Base-by-base conservation (phyloP, 139 green algal species). In the Tetratostichococcus sp. region DNA sequence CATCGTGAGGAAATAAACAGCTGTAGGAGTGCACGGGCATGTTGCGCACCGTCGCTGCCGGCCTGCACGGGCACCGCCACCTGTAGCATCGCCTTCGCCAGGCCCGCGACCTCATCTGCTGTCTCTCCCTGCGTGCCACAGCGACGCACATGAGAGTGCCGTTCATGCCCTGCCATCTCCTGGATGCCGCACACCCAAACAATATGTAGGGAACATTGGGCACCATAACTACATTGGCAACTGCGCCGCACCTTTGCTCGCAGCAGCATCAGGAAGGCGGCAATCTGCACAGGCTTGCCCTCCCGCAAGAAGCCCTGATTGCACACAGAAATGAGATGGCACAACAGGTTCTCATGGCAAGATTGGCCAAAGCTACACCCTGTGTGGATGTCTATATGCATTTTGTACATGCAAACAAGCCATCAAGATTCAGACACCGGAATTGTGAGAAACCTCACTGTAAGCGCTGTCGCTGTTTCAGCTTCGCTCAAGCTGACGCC, bases 211-310 rank as follows among this genome's bases (percentile, higher is more conserved):
- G 22, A 6, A n/a, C n/a, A n/a, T n/a, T n/a, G n/a, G n/a, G n/a
- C n/a, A n/a, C n/a, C n/a, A n/a, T n/a, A n/a, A n/a, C n/a, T n/a
- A n/a, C n/a, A n/a, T n/a, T n/a, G n/a, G n/a, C n/a, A n/a, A n/a
- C n/a, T n/a, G n/a, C 5, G 11, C 30, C 74, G 42, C 70, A 89
- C 89, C 90, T 99, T 99, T 35, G 94, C 92, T 4, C 92, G 85
- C 50, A 99, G 86, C 50, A 99, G 90, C 43, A 97, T 94, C 26
- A 99, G 82, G 82, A 98, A 98, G 0, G 95, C 95, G 1, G 89
- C 82, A 1, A 94, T 93, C 79, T 98, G 93, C 67, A 93, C 89
- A 4, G 90, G 72, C 0, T 87, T 76, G 6, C 87, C 91, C 21
- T 91, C 81, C 0, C 86, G 77, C 65, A 98, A 73, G 22, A 99